Evolutionary conservation across 345 rosid species (phyloP).

Genomic region (Eucalyptus pauciflora): DNA sequence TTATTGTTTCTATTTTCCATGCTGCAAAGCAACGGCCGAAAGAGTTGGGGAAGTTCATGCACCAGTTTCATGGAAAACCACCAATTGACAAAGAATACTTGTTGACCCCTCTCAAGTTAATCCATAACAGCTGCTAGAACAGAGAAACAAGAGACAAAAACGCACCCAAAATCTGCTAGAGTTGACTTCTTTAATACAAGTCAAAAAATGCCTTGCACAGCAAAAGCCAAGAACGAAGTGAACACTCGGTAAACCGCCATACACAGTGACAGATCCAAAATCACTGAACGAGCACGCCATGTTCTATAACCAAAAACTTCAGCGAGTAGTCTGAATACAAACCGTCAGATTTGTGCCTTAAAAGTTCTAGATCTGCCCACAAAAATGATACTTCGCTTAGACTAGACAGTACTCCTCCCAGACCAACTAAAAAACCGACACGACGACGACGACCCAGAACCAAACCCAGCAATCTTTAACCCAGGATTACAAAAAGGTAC

Average conservation of each 20-base stretch:
- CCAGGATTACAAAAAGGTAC: neutral
- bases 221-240: neutral
- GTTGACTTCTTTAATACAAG: neutral
- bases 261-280: neutral
- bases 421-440: neutral
- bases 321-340: neutral
- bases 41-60: neutral
- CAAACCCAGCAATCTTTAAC: neutral
- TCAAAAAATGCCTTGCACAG: neutral
- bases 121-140: neutral
- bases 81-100: neutral
- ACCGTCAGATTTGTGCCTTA: neutral
- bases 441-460: neutral
- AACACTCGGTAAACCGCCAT: neutral
- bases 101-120: neutral
- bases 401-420: neutral
- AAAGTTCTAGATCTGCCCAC: neutral
- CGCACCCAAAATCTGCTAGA: neutral
- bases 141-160: neutral
- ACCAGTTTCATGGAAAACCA: neutral
- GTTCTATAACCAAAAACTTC: neutral
- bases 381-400: neutral
- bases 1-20: neutral
- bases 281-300: neutral
- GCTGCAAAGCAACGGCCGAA: neutral